A percentile compares a stretch with the other conserved stretches of the same genome.
phyloP scores from a whole-genome alignment of 1,284 basidiomycete species.

The Sporisorium iseilematis-ciliati region DNA sequence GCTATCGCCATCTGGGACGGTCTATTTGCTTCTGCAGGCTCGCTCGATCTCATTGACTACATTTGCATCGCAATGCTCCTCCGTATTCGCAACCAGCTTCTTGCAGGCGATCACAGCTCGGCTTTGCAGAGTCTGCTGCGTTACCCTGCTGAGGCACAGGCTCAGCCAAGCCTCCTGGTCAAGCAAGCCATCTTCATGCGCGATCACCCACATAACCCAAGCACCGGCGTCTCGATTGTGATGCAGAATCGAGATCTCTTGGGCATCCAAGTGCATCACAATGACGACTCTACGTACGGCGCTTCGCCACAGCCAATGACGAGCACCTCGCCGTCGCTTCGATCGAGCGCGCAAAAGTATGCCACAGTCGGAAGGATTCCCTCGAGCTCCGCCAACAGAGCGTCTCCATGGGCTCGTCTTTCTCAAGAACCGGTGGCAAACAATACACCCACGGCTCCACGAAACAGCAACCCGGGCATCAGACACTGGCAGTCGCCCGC shows the following conservation, averaged over 20 bases:
- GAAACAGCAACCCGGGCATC: neutral
- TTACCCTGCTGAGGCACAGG: slow-evolving; percentile 40
- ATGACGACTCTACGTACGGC: slow-evolving; percentile 3
- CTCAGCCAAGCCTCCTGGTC: slow-evolving; percentile 35
- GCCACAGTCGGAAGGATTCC: slow-evolving; percentile 38
- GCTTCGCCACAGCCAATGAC: neutral
- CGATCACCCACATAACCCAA: slow-evolving; percentile 29
- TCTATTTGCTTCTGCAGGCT: slow-evolving; percentile 50
- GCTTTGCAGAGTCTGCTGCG: slow-evolving; percentile 59
- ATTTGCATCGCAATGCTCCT: slow-evolving; percentile 66
- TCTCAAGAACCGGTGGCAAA: slow-evolving; percentile 3
- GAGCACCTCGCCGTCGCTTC: slow-evolving; percentile 7
- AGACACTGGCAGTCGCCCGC: slow-evolving; percentile 18
- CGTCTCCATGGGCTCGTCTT: slow-evolving; percentile 33
- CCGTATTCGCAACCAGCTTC: slow-evolving; percentile 59
- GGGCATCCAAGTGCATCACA: slow-evolving; percentile 25
- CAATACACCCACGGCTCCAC: neutral
- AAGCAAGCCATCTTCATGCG: slow-evolving; percentile 51
- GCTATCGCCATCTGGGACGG: slow-evolving; percentile 65
- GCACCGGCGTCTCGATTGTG: slow-evolving; percentile 49
- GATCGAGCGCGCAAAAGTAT: slow-evolving; percentile 23
- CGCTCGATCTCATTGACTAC: slow-evolving; percentile 57
- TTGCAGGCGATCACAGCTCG: slow-evolving; percentile 53
- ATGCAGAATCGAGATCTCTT: slow-evolving; percentile 55
- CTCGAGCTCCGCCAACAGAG: slow-evolving; percentile 10